These are phyloP conservation scores for Vigna trinervia DNA, from an alignment of 306 rosid species.

Conservation along the genomic window DNA sequence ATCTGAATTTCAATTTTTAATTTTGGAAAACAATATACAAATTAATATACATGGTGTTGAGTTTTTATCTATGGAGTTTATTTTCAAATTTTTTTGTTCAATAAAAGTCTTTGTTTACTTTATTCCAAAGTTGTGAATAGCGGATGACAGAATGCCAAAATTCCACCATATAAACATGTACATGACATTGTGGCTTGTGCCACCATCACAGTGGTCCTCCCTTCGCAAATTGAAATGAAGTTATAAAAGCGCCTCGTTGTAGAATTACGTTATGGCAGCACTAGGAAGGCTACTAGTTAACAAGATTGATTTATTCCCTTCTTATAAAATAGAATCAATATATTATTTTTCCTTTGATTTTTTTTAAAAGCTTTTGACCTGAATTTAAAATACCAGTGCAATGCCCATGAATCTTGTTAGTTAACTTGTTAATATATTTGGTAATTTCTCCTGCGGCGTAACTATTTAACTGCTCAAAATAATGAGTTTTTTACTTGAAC, in stretches of 20 bases:
- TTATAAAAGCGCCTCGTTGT: no score
- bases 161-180: no score
- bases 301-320: no score
- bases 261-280: no score
- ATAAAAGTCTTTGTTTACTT: neutral
- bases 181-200: no score
- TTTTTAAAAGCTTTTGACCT: neutral
- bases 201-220: no score
- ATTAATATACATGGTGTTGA: neutral
- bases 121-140: neutral
- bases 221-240: no score
- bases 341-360: neutral
- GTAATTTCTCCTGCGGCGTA: neutral
- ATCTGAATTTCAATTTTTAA: neutral
- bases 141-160: no score
- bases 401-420: neutral
- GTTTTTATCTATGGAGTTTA: neutral
- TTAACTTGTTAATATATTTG: conserved; percentile 2
- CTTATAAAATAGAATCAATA: neutral
- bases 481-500: neutral
- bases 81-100: neutral
- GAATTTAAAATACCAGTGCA: neutral
- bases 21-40: no score
- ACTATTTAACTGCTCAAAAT: neutral
- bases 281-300: no score